Percentiles rank a stretch among this genome's conserved stretches.
Conservation (phyloP, 306 rosid species). For the Casuarina glauca region DNA sequence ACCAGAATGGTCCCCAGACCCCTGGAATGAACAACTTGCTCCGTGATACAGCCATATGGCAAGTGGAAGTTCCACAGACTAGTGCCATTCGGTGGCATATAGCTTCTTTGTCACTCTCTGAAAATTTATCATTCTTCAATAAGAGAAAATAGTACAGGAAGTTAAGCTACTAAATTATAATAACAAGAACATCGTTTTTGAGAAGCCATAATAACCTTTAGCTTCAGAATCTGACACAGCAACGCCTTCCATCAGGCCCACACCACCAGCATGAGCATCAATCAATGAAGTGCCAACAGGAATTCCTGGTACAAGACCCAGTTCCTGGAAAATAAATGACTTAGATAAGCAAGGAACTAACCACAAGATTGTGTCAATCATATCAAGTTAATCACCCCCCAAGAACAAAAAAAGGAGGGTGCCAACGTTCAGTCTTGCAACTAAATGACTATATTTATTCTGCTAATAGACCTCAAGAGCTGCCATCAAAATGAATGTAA, state of each 20-base stretch:
- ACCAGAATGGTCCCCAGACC: conserved; percentile 99
- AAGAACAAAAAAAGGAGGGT: conserved; percentile 18
- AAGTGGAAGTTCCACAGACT: conserved; percentile 97
- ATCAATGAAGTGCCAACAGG: conserved; percentile 93
- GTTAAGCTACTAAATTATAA: conserved; percentile 23
- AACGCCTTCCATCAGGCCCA: conserved; percentile 90
- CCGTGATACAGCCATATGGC: conserved; percentile 89
- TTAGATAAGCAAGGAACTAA: conserved; percentile 16
- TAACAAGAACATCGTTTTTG: conserved; percentile 4
- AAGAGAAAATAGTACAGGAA: conserved; percentile 24
- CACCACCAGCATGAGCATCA: conserved; percentile 99
- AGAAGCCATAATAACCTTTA: conserved; percentile 50
- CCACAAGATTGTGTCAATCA: conserved; percentile 1
- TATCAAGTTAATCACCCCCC: conserved; percentile 37
- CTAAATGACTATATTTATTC: conserved; percentile 34
- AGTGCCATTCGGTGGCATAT: conserved; percentile 75
- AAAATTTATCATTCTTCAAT: conserved; percentile 21
- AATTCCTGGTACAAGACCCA: conserved; percentile 80
- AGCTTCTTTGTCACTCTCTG: conserved; percentile 64
- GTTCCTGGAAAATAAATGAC: conserved; percentile 65
- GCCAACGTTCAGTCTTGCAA: conserved; percentile 24
- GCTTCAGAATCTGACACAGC: conserved; percentile 46
- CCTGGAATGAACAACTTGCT: conserved; percentile 91
- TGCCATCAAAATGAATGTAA: conserved; percentile 50
- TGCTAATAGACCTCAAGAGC: conserved; percentile 42